phyloP scores from a whole-genome alignment of 2,329 filamentous ascomycete species.

The Coniochaeta sp. region DNA sequence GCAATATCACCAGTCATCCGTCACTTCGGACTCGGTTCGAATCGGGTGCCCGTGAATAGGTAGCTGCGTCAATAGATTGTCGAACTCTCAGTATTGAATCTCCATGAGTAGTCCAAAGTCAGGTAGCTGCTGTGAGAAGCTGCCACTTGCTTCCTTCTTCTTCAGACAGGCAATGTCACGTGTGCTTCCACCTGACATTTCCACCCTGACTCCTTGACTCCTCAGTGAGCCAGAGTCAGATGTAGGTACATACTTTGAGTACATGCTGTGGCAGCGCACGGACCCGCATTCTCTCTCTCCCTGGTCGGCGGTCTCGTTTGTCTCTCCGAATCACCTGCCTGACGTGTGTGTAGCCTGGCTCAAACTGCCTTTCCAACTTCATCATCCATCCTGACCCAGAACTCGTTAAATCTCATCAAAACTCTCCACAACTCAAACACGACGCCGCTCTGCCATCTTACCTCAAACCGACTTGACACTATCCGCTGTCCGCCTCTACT shows the following conservation, averaged over 20 bases:
- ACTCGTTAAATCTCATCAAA: not conserved
- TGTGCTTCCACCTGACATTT: not conserved
- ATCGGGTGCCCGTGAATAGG: not conserved
- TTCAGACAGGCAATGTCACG: not conserved
- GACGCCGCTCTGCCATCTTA: constrained; percentile 1
- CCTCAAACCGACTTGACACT: not conserved
- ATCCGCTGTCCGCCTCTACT: not conserved
- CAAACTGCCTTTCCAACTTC: constrained; percentile 1
- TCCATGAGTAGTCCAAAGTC: not conserved
- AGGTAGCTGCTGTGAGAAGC: not conserved
- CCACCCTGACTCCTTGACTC: no score
- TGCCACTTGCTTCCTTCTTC: no score
- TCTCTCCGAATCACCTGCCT: constrained; percentile 3
- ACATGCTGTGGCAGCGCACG: no score
- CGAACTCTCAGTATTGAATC: not conserved
- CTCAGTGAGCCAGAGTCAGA: no score
- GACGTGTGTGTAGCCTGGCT: constrained; percentile 3
- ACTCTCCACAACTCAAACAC: not conserved
- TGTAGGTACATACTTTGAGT: no score
- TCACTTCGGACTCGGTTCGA: not conserved
- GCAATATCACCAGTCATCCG: not conserved
- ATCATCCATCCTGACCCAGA: not conserved
- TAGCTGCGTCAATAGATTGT: not conserved
- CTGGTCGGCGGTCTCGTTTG: not conserved
- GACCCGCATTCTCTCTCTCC: constrained; percentile 2